phyloP scores from a whole-genome alignment of 1,284 basidiomycete genomes.

The Porogramme epimiltina region DNA sequence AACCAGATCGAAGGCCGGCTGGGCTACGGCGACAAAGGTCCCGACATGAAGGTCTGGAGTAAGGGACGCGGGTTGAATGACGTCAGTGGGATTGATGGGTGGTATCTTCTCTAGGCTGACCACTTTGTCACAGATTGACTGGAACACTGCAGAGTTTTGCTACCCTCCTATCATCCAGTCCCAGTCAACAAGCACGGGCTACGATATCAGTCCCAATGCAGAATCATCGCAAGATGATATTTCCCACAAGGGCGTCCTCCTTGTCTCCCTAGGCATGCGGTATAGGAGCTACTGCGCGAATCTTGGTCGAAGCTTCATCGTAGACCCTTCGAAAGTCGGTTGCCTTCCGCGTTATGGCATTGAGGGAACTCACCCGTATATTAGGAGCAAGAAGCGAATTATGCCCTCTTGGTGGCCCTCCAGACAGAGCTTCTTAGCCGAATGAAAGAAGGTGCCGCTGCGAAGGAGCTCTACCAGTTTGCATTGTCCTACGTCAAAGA shows the following conservation, averaged over 20 bases:
- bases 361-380: neutral
- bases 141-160: slow-evolving; percentile 87
- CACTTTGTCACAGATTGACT: slow-evolving; percentile 70
- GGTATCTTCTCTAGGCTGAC: neutral
- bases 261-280: slow-evolving; percentile 87
- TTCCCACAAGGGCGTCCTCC: slow-evolving; percentile 88
- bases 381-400: slow-evolving; percentile 91
- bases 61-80: slow-evolving; percentile 77
- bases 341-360: neutral
- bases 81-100: slow-evolving; percentile 44
- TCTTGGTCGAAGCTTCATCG: slow-evolving; percentile 91
- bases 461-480: slow-evolving; percentile 82
- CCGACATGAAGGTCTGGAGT: slow-evolving; percentile 89
- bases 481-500: slow-evolving; percentile 75
- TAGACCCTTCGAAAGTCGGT: slow-evolving; percentile 86
- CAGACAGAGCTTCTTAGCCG: slow-evolving; percentile 78
- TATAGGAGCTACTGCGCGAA: slow-evolving; percentile 95
- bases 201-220: slow-evolving; percentile 87
- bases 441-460: slow-evolving; percentile 80
- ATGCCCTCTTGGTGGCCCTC: slow-evolving; percentile 77
- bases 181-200: slow-evolving; percentile 77
- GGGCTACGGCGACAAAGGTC: slow-evolving; percentile 85
- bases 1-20: slow-evolving; percentile 85
- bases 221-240: slow-evolving; percentile 85
- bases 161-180: slow-evolving; percentile 97